These are phyloP conservation scores for Fusarium aywerte DNA, from an alignment of 2,329 filamentous ascomycete species.

Conservation along the genomic window DNA sequence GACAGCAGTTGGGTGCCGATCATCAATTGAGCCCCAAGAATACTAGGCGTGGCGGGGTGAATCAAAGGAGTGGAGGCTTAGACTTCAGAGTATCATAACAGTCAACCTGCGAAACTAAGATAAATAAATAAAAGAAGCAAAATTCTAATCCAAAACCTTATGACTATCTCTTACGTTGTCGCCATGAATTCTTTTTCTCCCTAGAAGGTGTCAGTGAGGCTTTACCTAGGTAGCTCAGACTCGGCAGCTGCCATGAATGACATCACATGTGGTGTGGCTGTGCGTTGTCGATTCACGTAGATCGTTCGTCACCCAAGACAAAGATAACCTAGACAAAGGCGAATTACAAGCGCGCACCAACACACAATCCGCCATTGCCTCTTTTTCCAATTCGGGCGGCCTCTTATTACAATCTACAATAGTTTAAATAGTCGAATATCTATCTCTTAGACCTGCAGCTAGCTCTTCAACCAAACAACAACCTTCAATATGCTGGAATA, in stretches of 20 bases:
- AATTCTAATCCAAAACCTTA: not conserved
- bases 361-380: slow-evolving; percentile 22
- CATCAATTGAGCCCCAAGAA: slow-evolving; percentile 14
- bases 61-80: not conserved
- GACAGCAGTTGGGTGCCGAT: slow-evolving; percentile 37
- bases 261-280: slow-evolving; percentile 51
- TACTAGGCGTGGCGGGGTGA: slow-evolving; percentile 21
- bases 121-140: not conserved
- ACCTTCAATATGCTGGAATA: slow-evolving; percentile 67
- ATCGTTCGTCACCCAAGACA: slow-evolving; percentile 27
- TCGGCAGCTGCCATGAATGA: slow-evolving; percentile 39
- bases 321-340: slow-evolving; percentile 43
- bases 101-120: not conserved
- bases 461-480: slow-evolving; percentile 1
- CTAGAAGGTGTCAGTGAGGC: slow-evolving; percentile 7
- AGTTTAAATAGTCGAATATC: slow-evolving; percentile 25
- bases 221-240: not conserved
- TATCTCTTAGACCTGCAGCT: not conserved
- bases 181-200: not conserved
- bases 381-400: slow-evolving; percentile 28
- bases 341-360: slow-evolving; percentile 44
- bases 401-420: slow-evolving; percentile 22
- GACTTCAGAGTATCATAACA: not conserved
- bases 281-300: slow-evolving; percentile 34
- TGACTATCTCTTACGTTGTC: not conserved